Evolutionary conservation across 2,329 filamentous ascomycete species (phyloP), one percentile per base, ranked within the genome.

Genomic region (Gyromitra esculenta): DNA sequence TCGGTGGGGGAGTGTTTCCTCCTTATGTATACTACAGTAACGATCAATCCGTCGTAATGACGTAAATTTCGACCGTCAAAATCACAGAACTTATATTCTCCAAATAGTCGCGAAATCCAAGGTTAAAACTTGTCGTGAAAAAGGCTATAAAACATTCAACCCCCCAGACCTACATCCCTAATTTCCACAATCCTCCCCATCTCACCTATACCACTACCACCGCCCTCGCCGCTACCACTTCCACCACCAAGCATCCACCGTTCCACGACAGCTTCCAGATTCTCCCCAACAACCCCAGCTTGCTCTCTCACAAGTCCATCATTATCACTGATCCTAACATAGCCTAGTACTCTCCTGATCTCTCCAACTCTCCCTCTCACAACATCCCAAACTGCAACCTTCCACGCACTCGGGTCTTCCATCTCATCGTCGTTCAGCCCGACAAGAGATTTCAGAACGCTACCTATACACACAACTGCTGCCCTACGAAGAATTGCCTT

Each of bases 231-330:
- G 5, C 25, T 31, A 31, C 8, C 18, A 41, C 37, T 39, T 5
- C 54, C 48, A 48, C 63, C 48, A 9, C 75, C 75, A 7, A 73
- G 8, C 65, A 78, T 54, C 59, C 76, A 64, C 63, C 70, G 37
- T 57, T 73, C 67, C 41, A 79, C 25, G 11, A 78, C 76, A 1
- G 62, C 77, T 79, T 90, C 87, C 76, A 93, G 81, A 63, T 88
- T 90, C 81, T 92, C 91, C 9, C 89, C 82, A n/a, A 91, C 89
- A 79, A 90, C 90, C 41, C 83, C 84, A 1, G 90, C 90, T 82
- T 93, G 91, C 79, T 90, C 86, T 77, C 86, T 86, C 9, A 92
- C 91, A 54, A 94, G 83, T 0, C 87, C 90, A 81, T 94, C 91
- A 31, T 86, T 87, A 82, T 94, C 91, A 31, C 89, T 90, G 50